Evolutionary conservation across 306 rosid genomes (phyloP).

Genomic region (Vigna mungo): DNA sequence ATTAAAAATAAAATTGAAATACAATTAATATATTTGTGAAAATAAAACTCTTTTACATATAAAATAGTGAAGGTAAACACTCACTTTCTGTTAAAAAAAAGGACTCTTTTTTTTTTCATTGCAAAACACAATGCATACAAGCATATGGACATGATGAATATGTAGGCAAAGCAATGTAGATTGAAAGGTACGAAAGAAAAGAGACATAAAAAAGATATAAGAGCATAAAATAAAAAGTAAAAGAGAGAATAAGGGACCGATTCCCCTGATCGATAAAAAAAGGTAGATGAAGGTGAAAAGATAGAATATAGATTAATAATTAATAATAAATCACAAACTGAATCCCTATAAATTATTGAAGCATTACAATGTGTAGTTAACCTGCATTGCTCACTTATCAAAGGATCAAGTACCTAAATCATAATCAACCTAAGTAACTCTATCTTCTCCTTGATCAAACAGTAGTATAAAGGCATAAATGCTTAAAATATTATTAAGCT

Average conservation of each 20-base stretch:
- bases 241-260: neutral
- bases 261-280: too few species aligned
- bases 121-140: neutral
- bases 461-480: neutral
- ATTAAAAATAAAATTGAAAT: too few species aligned
- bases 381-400: neutral
- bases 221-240: neutral
- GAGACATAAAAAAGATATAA: neutral
- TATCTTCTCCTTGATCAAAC: neutral
- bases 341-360: too few species aligned
- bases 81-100: neutral
- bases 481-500: neutral
- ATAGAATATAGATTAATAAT: neutral
- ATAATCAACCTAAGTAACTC: neutral
- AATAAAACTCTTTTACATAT: neutral
- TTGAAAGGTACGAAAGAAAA: neutral
- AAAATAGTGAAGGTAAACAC: neutral
- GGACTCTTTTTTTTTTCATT: neutral
- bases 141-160: neutral
- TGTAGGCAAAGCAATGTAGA: neutral
- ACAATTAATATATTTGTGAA: neutral
- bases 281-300: neutral
- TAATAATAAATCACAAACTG: too few species aligned
- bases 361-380: neutral
- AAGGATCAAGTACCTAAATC: neutral